phyloP scores from a whole-genome alignment of 805 yeast species.

The Yamadazyma insecticola region DNA sequence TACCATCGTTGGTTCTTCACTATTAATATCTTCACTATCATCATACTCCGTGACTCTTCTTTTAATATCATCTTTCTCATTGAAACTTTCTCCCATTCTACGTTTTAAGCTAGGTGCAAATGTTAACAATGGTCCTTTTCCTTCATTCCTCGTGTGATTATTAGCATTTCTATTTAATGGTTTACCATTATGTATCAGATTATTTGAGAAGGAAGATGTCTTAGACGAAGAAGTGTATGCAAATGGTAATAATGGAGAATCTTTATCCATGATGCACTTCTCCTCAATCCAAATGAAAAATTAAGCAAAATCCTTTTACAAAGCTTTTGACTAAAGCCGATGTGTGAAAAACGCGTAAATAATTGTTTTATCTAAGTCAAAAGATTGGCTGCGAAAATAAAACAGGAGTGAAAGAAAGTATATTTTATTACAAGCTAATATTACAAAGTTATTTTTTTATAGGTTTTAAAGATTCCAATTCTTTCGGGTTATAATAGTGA shows the following conservation, averaged over 20 bases:
- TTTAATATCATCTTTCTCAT: conserved; percentile 37
- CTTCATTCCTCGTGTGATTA: conserved; percentile 35
- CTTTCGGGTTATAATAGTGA: conserved; percentile 39
- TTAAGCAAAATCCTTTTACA: too few relatives aligned
- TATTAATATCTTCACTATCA: conserved; percentile 3
- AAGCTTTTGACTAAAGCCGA: too few relatives aligned
- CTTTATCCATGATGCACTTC: conserved; percentile 32
- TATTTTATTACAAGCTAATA: too few relatives aligned
- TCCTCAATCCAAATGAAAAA: too few relatives aligned
- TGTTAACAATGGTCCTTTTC: conserved; percentile 1
- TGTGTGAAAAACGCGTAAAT: too few relatives aligned
- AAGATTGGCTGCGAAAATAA: too few relatives aligned
- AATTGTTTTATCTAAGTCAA: too few relatives aligned
- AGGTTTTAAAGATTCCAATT: conserved; percentile 13
- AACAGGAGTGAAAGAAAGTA: too few relatives aligned
- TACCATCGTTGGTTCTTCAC: conserved; percentile 16
- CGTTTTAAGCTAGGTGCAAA: conserved; percentile 27
- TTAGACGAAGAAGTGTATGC: conserved; percentile 40
- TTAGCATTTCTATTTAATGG: too few relatives aligned
- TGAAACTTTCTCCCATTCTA: conserved; percentile 40
- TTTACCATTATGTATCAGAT: too few relatives aligned
- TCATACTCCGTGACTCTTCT: conserved; percentile 22
- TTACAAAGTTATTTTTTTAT: not conserved
- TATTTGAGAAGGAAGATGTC: too few relatives aligned
- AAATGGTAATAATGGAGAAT: conserved; percentile 45